A percentile compares a stretch with the other conserved stretches of the same genome.
These are phyloP conservation scores for Ophiostoma sp. DNA, from an alignment of 2,329 filamentous ascomycete genomes.

Conservation along the genomic window DNA sequence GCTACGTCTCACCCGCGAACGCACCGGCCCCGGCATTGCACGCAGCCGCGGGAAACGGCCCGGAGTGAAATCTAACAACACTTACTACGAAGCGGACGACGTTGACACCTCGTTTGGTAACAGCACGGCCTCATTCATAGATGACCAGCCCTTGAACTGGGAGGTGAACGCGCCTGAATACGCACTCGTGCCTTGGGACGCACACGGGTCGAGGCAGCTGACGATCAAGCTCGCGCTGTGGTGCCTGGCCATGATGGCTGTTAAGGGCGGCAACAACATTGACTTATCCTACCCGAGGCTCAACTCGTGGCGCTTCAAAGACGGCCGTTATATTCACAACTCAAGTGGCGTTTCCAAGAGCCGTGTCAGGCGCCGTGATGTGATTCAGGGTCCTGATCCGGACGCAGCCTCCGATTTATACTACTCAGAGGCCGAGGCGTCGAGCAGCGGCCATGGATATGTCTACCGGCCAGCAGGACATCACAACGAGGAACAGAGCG, in stretches of 20 bases:
- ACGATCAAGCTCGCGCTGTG: constrained; percentile 10
- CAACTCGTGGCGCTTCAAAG: background rate
- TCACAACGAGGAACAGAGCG: too few relatives aligned
- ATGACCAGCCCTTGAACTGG: background rate
- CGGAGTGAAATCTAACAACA: background rate
- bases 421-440: too few relatives aligned
- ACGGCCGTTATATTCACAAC: background rate
- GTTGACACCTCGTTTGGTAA: background rate
- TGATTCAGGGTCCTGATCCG: background rate
- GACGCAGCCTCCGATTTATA: too few relatives aligned
- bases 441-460: too few relatives aligned
- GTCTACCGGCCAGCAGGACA: too few relatives aligned
- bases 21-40: background rate
- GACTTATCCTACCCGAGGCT: background rate
- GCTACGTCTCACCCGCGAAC: background rate
- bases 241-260: constrained; percentile 11
- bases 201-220: background rate
- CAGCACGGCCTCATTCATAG: background rate
- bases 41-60: background rate
- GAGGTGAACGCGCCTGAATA: background rate
- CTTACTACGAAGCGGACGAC: background rate
- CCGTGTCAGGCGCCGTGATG: background rate
- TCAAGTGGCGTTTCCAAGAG: background rate
- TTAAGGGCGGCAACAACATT: constrained; percentile 1
- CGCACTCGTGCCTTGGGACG: background rate